These are phyloP conservation scores for Debaryomycetaceae sp. DNA, from an alignment of 1,139 yeast species.

Conservation along the genomic window DNA sequence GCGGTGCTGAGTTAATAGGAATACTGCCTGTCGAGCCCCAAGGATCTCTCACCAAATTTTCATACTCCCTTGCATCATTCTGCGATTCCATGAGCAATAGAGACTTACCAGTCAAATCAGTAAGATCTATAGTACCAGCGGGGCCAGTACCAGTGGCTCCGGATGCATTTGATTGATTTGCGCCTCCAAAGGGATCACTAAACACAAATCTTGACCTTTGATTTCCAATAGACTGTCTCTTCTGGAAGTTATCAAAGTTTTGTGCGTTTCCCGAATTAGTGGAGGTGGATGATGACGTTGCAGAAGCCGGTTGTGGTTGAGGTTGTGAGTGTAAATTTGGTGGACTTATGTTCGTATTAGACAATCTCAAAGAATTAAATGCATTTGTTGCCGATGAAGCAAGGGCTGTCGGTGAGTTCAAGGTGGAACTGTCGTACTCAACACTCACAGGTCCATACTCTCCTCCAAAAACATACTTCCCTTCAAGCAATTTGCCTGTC, in stretches of 20 bases:
- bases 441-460: slow-evolving; percentile 51
- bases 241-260: slow-evolving; percentile 22
- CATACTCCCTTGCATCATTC: slow-evolving; percentile 51
- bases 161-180: slow-evolving; percentile 14
- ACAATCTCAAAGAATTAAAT: slow-evolving; percentile 27
- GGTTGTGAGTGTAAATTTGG: slow-evolving; percentile 10
- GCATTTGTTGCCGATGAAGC: slow-evolving; percentile 13
- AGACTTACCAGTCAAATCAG: slow-evolving; percentile 50
- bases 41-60: slow-evolving; percentile 49
- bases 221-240: slow-evolving; percentile 53
- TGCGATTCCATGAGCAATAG: slow-evolving; percentile 51
- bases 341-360: slow-evolving; percentile 21
- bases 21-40: slow-evolving; percentile 24
- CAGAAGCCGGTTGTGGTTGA: slow-evolving; percentile 10
- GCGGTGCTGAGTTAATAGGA: slow-evolving; percentile 31
- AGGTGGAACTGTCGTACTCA: slow-evolving; percentile 36
- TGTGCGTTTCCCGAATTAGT: slow-evolving; percentile 7
- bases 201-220: slow-evolving; percentile 69
- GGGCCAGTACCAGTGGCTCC: slow-evolving; percentile 8
- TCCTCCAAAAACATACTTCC: slow-evolving; percentile 61
- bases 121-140: slow-evolving; percentile 24
- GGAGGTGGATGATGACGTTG: slow-evolving; percentile 6
- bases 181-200: slow-evolving; percentile 54
- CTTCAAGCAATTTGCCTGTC: slow-evolving; percentile 69
- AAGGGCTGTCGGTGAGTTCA: slow-evolving; percentile 10